Evolutionary conservation across 805 yeast species (phyloP), one percentile per base, ranked within the genome.

Genomic region (Sugiyamaella chiloensis): DNA sequence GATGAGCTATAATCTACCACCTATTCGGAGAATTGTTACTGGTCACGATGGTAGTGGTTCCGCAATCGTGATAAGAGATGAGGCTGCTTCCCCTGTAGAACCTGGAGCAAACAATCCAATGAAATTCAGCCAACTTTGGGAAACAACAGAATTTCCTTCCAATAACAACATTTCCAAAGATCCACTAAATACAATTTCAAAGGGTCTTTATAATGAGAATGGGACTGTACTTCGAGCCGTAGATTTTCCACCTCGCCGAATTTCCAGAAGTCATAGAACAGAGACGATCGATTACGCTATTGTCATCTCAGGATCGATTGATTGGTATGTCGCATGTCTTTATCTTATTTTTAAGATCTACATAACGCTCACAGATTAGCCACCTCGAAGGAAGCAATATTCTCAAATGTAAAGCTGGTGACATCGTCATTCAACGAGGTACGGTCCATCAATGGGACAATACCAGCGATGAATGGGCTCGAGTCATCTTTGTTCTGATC

Each of bases 121-220:
- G 20, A 20, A 24, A 8, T 40, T 19, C 39, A 14, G 14, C 20
- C 32, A 19, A 16, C 39, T 40, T 12, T 40, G 24, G n/a, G 44
- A 40, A n/a, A 40, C 34, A 11, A 17, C 12, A 8, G 44, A 40
- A 21, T 40, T 40, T 30, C 44, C 44, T 24, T 40, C 32, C n/a
- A 40, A 40, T 24, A 40, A 40, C 21, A n/a, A 40, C n/a, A 16
- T 14, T 8, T 23, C 14, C 20, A 24, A 17, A 9, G 44, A 40
- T 23, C 44, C 44, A n/a, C 20, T 40, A 40, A 29, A 40, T 24
- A 14, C 40, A 7, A 7, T 11, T 17, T 19, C 44, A 8, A 40
- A 24, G 12, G 44, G 24, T 23, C 19, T 40, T 5, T 5, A 6
- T 7, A 40, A 40, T 19, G 17, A 24, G 14, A 40, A 24, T 26